Evolutionary conservation across 192 early-diverging fungal genomes (phyloP), one percentile per base, ranked within the genome.

Genomic region (Endogone sp.): DNA sequence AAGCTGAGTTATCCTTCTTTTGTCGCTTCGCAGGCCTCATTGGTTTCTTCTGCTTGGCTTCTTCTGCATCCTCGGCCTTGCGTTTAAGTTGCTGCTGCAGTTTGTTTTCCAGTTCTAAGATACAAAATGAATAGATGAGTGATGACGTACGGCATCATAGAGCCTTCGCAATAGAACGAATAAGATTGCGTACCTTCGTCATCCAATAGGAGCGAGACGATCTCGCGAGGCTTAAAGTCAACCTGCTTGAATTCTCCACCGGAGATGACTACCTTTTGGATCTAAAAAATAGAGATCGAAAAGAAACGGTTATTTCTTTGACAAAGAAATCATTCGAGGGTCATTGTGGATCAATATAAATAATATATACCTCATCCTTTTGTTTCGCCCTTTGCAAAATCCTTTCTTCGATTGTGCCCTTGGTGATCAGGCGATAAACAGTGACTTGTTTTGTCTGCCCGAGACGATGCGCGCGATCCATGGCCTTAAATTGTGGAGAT

Each of bases 141-240:
- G 16, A 1, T 49, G 16, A 49, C 37, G 37, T 11, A 11, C 16
- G 16, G 37, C 6, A 49, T 11, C 6, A 49, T 49, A 58, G 27
- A 2, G 4, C 27, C 1, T 56, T 8, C 24, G 4, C 23, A 56
- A 26, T 57, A 54, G 58, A 56, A 56, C 64, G 56, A 31, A 56
- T 29, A 28, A 60, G 60, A 66, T 26, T 21, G 23, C 44, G 31
- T 66, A 72, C 71, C 77, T 66, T 87, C 85, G 65, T 96, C 93
- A 68, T 92, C 93, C 37, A 96, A 72, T 60, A 96, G 76, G 66
- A 94, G 77, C 28, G 91, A 91, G 37, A 94, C 88, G 71, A 96
- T 93, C 74, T 96, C 94, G 62, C 92, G 90, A 16, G 94, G 91
- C 76, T 93, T 96, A 54, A 93, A 91, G 60, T 94, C 93, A 25